phyloP scores from a whole-genome alignment of 768 basidiomycete species.

The Brasilioporus rufonigricans region DNA sequence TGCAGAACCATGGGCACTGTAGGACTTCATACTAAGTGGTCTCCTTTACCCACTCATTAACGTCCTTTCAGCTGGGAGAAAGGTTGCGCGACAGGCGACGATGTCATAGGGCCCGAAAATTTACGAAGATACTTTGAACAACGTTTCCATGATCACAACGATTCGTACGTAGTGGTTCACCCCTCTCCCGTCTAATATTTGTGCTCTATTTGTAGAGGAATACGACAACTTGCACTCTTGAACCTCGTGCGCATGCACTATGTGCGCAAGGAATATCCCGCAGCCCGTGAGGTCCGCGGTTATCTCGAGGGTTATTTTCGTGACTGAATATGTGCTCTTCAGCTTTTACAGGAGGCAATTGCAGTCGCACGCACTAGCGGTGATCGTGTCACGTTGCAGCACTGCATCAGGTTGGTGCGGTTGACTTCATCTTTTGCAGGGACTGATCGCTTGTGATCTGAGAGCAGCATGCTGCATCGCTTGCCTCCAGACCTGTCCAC shows the following conservation, averaged over 20 bases:
- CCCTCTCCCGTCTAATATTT: neutral
- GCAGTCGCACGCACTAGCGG: slow-evolving; percentile 69
- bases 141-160: slow-evolving; percentile 74
- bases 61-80: slow-evolving; percentile 58
- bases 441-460: slow-evolving; percentile 10
- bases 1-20: slow-evolving; percentile 59
- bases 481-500: slow-evolving; percentile 45
- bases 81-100: slow-evolving; percentile 63
- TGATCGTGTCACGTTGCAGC: slow-evolving; percentile 71
- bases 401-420: slow-evolving; percentile 66
- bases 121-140: slow-evolving; percentile 82
- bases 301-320: neutral
- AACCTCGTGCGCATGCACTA: slow-evolving; percentile 80
- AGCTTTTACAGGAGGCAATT: slow-evolving; percentile 79
- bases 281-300: slow-evolving; percentile 59
- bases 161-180: slow-evolving; percentile 57
- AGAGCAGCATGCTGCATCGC: slow-evolving; percentile 64
- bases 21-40: slow-evolving; percentile 19
- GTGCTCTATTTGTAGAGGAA: slow-evolving; percentile 44
- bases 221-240: slow-evolving; percentile 78
- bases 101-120: slow-evolving; percentile 64
- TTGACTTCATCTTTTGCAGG: neutral
- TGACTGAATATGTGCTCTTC: slow-evolving; percentile 4
- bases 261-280: slow-evolving; percentile 60
- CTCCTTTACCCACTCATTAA: neutral